Conservation (phyloP, 768 basidiomycete species). For the Glaciozyma antarctica region DNA sequence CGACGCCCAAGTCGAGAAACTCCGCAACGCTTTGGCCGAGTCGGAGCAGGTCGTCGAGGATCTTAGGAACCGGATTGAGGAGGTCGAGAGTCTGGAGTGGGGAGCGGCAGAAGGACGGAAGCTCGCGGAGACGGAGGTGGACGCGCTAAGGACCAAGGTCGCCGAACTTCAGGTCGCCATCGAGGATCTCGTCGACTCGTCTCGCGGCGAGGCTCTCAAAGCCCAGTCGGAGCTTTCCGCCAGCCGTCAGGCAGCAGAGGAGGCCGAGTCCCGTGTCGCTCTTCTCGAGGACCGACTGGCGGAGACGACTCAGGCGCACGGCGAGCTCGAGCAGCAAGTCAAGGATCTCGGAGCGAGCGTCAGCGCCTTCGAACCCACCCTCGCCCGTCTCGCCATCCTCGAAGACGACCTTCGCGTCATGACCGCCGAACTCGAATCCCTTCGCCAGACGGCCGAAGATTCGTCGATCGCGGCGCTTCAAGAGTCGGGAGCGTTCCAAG, state of each 20-base stretch:
- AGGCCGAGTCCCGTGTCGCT: background rate
- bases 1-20: background rate
- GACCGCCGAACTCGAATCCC: constrained; percentile 7
- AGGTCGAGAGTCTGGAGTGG: background rate
- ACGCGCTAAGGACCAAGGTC: background rate
- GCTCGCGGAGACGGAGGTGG: background rate
- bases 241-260: background rate
- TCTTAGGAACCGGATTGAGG: background rate
- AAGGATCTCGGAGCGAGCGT: background rate
- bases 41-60: background rate
- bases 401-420: background rate
- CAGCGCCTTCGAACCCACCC: background rate
- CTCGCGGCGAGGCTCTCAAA: background rate
- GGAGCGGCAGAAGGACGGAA: background rate
- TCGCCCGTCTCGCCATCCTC: background rate
- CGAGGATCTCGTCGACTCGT: background rate
- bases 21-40: background rate
- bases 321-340: background rate
- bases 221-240: constrained; percentile 5
- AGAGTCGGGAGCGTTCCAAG: constrained; percentile 3
- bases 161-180: background rate
- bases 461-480: background rate
- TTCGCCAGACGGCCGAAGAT: constrained; percentile 14
- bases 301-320: background rate
- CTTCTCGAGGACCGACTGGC: background rate